These are phyloP conservation scores for Chytriomyces sp. DNA, from an alignment of 192 early-diverging fungal genomes.

Conservation along the genomic window DNA sequence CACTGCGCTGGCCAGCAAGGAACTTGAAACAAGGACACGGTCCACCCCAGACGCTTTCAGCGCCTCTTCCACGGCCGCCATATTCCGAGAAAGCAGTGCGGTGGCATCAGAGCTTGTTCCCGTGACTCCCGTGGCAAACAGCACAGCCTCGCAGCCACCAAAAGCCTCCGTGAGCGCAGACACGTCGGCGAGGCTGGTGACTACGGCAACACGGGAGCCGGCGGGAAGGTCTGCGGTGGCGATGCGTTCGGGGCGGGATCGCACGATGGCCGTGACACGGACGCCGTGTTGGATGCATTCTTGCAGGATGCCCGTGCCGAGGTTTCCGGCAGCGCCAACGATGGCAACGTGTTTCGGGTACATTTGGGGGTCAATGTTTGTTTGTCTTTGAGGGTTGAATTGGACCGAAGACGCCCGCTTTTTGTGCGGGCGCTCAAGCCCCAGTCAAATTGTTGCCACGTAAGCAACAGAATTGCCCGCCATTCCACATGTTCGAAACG, in stretches of 20 bases:
- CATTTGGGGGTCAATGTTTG: too few species aligned
- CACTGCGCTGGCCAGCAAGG: background rate
- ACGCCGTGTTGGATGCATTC: background rate
- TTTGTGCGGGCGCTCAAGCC: too few species aligned
- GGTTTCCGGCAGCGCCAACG: background rate
- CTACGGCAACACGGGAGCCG: background rate
- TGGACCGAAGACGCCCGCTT: too few species aligned
- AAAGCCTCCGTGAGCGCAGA: background rate
- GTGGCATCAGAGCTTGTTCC: background rate
- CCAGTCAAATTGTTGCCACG: too few species aligned
- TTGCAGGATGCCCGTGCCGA: background rate
- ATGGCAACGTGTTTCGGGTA: too few species aligned
- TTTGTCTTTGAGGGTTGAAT: too few species aligned
- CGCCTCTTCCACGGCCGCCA: background rate
- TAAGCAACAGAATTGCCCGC: too few species aligned
- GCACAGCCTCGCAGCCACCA: background rate
- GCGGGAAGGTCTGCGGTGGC: background rate
- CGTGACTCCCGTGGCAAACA: background rate
- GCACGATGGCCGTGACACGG: slow-evolving; percentile 6
- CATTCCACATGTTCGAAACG: too few species aligned
- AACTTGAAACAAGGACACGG: background rate
- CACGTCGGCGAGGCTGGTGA: background rate
- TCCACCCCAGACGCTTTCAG: background rate
- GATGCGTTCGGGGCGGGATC: background rate
- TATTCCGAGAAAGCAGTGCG: background rate